These are phyloP conservation scores for Medakamo hakoo DNA, from an alignment of 139 green algal genomes.

Conservation along the genomic window DNA sequence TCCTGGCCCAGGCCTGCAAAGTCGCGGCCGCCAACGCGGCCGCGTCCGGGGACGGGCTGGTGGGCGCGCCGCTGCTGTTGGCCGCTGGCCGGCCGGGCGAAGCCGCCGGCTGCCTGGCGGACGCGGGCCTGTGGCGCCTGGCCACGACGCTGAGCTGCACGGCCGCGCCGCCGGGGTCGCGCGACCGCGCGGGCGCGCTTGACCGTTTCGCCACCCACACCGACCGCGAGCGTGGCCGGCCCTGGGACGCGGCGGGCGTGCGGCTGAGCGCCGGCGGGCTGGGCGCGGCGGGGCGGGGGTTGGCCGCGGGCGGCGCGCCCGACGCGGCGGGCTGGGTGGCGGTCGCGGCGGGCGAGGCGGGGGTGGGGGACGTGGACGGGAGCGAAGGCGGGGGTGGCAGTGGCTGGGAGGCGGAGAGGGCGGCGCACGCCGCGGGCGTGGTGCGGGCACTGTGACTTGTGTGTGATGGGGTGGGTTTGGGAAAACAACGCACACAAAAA, in stretches of 20 bases:
- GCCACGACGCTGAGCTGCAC: background rate
- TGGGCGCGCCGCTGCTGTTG: constrained; percentile 59
- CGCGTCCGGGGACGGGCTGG: constrained; percentile 51
- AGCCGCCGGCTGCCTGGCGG: background rate
- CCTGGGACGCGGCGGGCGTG: too few species aligned
- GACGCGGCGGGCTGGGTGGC: background rate
- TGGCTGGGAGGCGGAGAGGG: background rate
- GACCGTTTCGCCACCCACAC: too few species aligned
- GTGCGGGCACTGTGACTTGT: background rate
- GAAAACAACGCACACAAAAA: too few species aligned
- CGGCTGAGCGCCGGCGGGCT: background rate
- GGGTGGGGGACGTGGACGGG: background rate
- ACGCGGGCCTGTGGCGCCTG: background rate
- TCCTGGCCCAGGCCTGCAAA: constrained; percentile 47
- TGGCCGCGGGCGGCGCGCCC: too few species aligned
- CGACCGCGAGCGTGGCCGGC: too few species aligned
- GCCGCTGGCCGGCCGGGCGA: constrained; percentile 23
- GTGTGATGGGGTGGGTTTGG: too few species aligned
- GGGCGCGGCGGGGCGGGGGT: too few species aligned
- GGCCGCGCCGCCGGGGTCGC: too few species aligned
- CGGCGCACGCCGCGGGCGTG: background rate
- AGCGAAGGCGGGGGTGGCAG: background rate
- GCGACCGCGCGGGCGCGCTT: too few species aligned
- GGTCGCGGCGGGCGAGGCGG: background rate
- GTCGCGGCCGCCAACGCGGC: constrained; percentile 59